phyloP scores from a whole-genome alignment of 2,329 filamentous ascomycete species.

The Stromatinia cepivora region DNA sequence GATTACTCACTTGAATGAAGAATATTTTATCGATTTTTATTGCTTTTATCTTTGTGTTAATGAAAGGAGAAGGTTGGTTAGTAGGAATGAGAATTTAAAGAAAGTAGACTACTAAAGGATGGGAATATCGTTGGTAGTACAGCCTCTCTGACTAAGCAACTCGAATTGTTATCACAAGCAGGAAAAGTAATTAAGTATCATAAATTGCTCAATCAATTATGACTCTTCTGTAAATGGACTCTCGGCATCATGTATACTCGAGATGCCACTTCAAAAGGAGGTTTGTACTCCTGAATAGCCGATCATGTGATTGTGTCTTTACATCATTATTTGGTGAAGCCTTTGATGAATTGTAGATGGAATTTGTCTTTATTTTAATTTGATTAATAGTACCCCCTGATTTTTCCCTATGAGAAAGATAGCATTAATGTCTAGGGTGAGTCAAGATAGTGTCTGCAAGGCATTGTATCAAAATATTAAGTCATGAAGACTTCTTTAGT shows the following conservation, averaged over 20 bases:
- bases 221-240: background rate
- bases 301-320: conserved; percentile 1
- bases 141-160: conserved; percentile 12
- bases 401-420: background rate
- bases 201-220: background rate
- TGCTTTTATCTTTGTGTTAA: background rate
- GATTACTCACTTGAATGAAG: background rate
- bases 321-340: background rate
- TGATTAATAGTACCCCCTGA: background rate
- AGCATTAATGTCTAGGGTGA: background rate
- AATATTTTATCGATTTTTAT: background rate
- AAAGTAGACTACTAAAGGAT: background rate
- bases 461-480: no score
- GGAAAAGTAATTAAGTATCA: fast-evolving
- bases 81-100: background rate
- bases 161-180: background rate
- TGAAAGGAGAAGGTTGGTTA: background rate
- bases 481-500: no score
- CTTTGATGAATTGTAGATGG: background rate
- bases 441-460: background rate
- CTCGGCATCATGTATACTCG: background rate
- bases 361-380: background rate
- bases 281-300: conserved; percentile 9
- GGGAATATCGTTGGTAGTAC: background rate
- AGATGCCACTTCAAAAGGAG: background rate